These are phyloP conservation scores for Brasilioporus rufonigricans DNA, from an alignment of 768 basidiomycete species.

Conservation along the genomic window DNA sequence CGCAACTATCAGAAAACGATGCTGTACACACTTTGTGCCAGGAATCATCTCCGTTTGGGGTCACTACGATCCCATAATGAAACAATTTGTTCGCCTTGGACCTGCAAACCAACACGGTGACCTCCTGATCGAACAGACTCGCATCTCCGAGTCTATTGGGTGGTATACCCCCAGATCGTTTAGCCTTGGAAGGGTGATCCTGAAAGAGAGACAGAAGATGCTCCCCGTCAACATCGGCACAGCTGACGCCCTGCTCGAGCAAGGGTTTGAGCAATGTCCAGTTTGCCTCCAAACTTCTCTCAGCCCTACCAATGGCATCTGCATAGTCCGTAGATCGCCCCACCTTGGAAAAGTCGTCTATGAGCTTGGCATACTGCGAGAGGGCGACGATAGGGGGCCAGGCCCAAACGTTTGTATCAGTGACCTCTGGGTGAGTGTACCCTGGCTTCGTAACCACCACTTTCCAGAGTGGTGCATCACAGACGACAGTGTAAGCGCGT, in stretches of 20 bases:
- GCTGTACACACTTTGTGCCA: constrained; percentile 14
- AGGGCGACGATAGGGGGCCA: background rate
- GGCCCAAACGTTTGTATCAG: background rate
- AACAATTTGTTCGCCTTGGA: constrained; percentile 7
- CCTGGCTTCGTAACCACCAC: constrained; percentile 3
- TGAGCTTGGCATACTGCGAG: background rate
- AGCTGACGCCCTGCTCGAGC: background rate
- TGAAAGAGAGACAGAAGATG: background rate
- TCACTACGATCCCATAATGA: constrained; percentile 10
- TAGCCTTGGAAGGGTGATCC: background rate
- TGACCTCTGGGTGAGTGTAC: background rate
- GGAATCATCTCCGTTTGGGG: background rate
- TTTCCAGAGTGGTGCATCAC: constrained; percentile 3
- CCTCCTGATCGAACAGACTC: constrained; percentile 4
- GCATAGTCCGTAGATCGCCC: background rate
- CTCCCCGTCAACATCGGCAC: background rate
- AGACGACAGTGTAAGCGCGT: background rate
- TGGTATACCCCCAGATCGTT: background rate
- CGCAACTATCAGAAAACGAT: constrained; percentile 4
- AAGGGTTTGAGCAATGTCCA: background rate
- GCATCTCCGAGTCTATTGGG: constrained; percentile 7
- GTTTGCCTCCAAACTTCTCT: constrained; percentile 4
- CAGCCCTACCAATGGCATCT: background rate
- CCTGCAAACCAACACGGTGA: constrained; percentile 5
- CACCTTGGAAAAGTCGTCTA: constrained; percentile 5